Percentiles rank a stretch among this genome's conserved stretches.
Evolutionary conservation across 768 basidiomycete species (phyloP).

Genomic region (Termitomyces eurrhizus): DNA sequence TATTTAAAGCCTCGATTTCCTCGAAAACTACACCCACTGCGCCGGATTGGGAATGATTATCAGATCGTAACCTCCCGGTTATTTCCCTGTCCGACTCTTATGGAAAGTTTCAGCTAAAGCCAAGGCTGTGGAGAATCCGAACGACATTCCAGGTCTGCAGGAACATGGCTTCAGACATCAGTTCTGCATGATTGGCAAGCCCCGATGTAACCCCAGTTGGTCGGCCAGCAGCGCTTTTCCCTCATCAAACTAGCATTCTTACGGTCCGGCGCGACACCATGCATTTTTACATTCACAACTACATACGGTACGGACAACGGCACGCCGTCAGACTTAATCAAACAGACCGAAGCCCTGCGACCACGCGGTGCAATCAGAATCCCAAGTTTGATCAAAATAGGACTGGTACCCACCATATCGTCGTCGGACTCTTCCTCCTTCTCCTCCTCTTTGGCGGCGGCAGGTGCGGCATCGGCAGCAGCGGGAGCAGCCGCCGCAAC

Average conservation of each 20-base stretch:
- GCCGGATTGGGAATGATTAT: conserved; percentile 34
- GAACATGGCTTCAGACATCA: neutral
- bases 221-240: conserved; percentile 3
- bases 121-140: neutral
- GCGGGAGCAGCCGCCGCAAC: conserved; percentile 53
- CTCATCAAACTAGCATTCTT: conserved; percentile 2
- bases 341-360: conserved; percentile 90
- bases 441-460: conserved; percentile 67
- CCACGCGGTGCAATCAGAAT: conserved; percentile 13
- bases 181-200: neutral
- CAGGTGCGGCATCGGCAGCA: conserved; percentile 34
- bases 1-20: too few species aligned
- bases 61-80: conserved; percentile 22
- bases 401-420: conserved; percentile 65
- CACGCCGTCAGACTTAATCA: conserved; percentile 48
- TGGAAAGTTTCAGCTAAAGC: neutral
- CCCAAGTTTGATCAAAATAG: neutral
- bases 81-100: neutral
- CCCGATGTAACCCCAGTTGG: conserved; percentile 12
- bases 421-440: conserved; percentile 86
- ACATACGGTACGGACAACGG: conserved; percentile 15
- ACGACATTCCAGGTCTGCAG: too few species aligned
- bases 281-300: conserved; percentile 15
- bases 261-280: conserved; percentile 10
- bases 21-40: conserved; percentile 22